These are phyloP conservation scores for Penicillium alfredii DNA, from an alignment of 495 filamentous ascomycete genomes.

Conservation along the genomic window DNA sequence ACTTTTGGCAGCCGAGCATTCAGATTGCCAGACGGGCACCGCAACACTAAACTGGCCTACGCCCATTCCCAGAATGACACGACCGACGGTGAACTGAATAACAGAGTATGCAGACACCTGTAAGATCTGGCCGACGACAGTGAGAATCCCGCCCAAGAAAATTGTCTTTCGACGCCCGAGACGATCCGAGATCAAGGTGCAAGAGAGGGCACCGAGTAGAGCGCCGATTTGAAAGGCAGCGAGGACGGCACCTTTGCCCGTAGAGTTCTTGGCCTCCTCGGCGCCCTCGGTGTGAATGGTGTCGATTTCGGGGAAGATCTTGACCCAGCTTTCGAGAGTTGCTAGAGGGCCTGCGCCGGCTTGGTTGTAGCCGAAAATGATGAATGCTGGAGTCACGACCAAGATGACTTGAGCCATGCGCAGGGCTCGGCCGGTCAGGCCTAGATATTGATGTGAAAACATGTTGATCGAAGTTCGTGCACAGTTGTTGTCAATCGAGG, in stretches of 20 bases:
- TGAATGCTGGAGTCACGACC: constrained; percentile 34
- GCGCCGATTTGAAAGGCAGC: constrained; percentile 41
- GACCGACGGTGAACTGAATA: no score
- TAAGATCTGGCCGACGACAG: constrained; percentile 44
- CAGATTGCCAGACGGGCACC: constrained; percentile 49
- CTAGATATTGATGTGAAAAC: no score
- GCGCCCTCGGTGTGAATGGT: constrained; percentile 27
- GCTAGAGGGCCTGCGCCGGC: constrained; percentile 23
- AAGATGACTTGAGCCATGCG: constrained; percentile 25
- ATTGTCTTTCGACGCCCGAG: constrained; percentile 52
- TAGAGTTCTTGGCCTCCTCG: constrained; percentile 23
- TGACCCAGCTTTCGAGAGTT: constrained; percentile 23
- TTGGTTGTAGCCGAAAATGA: constrained; percentile 34
- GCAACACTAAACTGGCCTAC: constrained; percentile 55
- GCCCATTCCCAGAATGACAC: constrained; percentile 51
- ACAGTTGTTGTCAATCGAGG: no score
- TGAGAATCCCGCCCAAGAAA: constrained; percentile 42
- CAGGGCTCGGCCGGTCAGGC: no score
- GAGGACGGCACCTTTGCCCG: constrained; percentile 34
- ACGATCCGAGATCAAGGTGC: constrained; percentile 38
- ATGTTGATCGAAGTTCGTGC: no score
- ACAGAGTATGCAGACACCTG: constrained; percentile 46
- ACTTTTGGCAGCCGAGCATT: constrained; percentile 24
- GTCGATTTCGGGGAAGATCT: constrained; percentile 30
- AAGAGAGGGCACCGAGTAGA: constrained; percentile 36